Evolutionary conservation across 2,329 filamentous ascomycete genomes (phyloP), one percentile per base, ranked within the genome.

Genomic region (Rhynchosporium graminicola): DNA sequence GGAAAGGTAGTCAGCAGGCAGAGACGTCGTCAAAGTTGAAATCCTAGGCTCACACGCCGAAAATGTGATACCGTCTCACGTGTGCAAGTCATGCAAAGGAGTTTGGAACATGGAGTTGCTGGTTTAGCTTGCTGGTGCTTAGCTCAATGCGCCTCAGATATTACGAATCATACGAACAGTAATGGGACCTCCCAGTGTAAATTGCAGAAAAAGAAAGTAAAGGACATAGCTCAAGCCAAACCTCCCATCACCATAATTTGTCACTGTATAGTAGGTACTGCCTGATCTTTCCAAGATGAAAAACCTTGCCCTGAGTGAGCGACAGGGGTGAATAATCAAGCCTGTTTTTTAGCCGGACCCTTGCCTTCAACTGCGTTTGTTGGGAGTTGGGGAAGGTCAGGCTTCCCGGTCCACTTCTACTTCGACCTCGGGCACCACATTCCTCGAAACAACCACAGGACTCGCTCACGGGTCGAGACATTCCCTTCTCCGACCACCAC

Each of bases 1-100:
- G 70, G 71, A 8, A 65, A 47, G 20, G 47, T 66, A n/a, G 66
- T 68, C 63, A 68, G 67, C 57, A 48, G 28, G 26, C 59, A 36
- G 42, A 29, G 8, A 31, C 2, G 43, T 26, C 31, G 55, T 40
- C 59, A 48, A 57, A 12, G 33, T 10, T 36, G 33, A 36, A 36
- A 10, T 43, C 38, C 13, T 13, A 26, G 29, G 48, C 46, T 65
- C 54, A 45, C 20, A n/a, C 43, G 43, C 13, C 31, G 20, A 20
- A 5, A 52, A 38, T 9, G 4, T 43, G 43, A 5, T 52, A 29
- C 33, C 33, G 33, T 43, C 57, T 52, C 57, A 60, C 57, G 48
- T 60, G 59, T 42, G 46, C 45, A 4, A n/a, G 47, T 29, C 10
- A 31, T n/a, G 33, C 50, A 28, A 54, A 28, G 20, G 38, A 40